Evolutionary conservation across 495 filamentous ascomycete species (phyloP).

Genomic region (Annulohypoxylon nitens): DNA sequence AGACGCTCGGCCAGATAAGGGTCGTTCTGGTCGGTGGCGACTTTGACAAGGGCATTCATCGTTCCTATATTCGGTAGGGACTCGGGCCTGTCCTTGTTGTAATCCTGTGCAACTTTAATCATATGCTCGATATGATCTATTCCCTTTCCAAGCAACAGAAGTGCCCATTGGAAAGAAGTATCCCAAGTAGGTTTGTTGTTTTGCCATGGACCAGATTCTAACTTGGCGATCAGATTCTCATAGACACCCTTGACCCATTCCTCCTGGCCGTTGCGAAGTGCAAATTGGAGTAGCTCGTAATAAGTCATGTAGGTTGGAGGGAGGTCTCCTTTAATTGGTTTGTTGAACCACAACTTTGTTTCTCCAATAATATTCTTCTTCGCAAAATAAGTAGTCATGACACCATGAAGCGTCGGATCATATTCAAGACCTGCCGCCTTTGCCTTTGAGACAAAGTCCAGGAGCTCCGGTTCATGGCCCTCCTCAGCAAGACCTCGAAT

Average conservation of each 20-base stretch:
- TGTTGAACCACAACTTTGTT: constrained; percentile 75
- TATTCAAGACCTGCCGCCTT: constrained; percentile 51
- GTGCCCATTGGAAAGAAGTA: constrained; percentile 80
- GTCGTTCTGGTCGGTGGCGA: constrained; percentile 76
- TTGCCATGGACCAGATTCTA: constrained; percentile 49
- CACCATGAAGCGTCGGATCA: constrained; percentile 56
- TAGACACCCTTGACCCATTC: constrained; percentile 76
- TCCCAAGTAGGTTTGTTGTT: constrained; percentile 70
- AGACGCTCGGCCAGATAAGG: constrained; percentile 81
- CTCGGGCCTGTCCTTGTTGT: constrained; percentile 56
- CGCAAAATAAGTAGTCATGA: constrained; percentile 68
- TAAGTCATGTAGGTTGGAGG: constrained; percentile 62
- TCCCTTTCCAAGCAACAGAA: constrained; percentile 72
- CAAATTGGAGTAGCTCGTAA: constrained; percentile 64
- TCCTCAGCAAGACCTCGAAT: constrained; percentile 76
- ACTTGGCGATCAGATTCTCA: constrained; percentile 63
- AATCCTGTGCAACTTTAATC: constrained; percentile 70
- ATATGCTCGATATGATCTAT: constrained; percentile 78
- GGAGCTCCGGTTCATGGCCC: constrained; percentile 67
- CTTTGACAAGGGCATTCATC: constrained; percentile 80
- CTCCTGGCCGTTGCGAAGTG: constrained; percentile 65
- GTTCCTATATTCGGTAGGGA: constrained; percentile 73
- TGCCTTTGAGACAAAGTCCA: constrained; percentile 55
- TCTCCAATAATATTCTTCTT: constrained; percentile 61
- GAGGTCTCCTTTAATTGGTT: constrained; percentile 60